Base-by-base conservation (phyloP, 164 flowering plant genomes). In the Cinnamomum chago region DNA sequence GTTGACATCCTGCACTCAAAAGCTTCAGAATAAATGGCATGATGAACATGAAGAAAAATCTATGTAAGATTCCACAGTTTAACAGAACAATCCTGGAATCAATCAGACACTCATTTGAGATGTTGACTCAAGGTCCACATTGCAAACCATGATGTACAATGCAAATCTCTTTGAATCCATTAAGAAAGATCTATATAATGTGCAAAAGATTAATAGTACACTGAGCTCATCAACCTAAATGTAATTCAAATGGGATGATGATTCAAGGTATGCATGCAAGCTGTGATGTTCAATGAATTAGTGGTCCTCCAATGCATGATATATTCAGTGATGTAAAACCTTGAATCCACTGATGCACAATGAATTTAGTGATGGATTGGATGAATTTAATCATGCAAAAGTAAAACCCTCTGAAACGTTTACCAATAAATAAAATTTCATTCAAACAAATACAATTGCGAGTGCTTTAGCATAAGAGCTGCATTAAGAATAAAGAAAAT, bases 1-100 rank as follows among this genome's bases (percentile, higher is more conserved):
- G 77, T 87, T 89, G 67, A 96, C 95, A 89, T 96, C 99, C 99
- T 96, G 91, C 84, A 85, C 30, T 58, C 12, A 77, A 7, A 67
- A 79, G 25, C 70, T 70, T 60, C 64, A 79, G 62, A 28, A 30
- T 13, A 62, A 67, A 20, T 51, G 22, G 24, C 30, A 14, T 24
- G 7, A 15, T 55, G 65, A 11, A 69, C 66, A 71, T 68, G 23
- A 68, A 40, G 50, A 35, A n/a, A 9, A 18, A 68, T 20, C 71
- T 17, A 68, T 12, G 13, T 2, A n/a, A 30, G 55, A 68, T 40
- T 12, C 71, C 52, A 10, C 4, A 47, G 60, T 15, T 17, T 55
- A 40, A 40, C 9, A 9, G 60, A 15, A 14, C n/a, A 55, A 55
- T 55, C 60, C 17, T 1, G 60, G 60, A 15, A 55, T 55, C 60